phyloP scores from a whole-genome alignment of 2,329 filamentous ascomycete genomes.

The Gliomastix tumulicola region DNA sequence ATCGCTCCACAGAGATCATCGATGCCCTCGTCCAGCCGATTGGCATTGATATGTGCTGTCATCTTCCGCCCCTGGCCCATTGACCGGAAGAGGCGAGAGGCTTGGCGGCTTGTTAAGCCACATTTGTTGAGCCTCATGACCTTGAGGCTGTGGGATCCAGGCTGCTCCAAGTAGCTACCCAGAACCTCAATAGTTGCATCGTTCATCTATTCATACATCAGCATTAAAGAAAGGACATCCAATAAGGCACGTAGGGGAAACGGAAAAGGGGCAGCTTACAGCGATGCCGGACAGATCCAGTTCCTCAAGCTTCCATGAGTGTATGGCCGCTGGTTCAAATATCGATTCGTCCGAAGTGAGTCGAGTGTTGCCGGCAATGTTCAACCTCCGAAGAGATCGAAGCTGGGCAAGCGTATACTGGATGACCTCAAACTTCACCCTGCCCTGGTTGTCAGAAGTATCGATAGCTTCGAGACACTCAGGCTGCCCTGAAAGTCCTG shows the following conservation, averaged over 20 bases:
- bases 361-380: slow-evolving; percentile 43
- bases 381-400: slow-evolving; percentile 36
- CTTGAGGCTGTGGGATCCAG: slow-evolving; percentile 30
- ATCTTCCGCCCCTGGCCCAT: slow-evolving; percentile 41
- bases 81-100: slow-evolving; percentile 41
- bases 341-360: slow-evolving; percentile 35
- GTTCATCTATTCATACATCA: slow-evolving; percentile 30
- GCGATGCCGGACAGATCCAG: slow-evolving; percentile 48
- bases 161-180: slow-evolving; percentile 34
- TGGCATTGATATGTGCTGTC: slow-evolving; percentile 41
- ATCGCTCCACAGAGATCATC: slow-evolving; percentile 42
- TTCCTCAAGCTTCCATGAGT: slow-evolving; percentile 41
- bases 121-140: slow-evolving; percentile 43
- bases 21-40: slow-evolving; percentile 45
- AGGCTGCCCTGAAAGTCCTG: slow-evolving; percentile 35
- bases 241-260: not conserved
- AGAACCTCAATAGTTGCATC: slow-evolving; percentile 39
- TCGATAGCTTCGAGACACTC: slow-evolving; percentile 40
- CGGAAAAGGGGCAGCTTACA: slow-evolving; percentile 25
- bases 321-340: slow-evolving; percentile 35
- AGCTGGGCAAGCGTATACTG: slow-evolving; percentile 35
- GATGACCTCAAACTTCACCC: slow-evolving; percentile 39
- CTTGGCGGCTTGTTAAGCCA: slow-evolving; percentile 40
- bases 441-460: slow-evolving; percentile 45
- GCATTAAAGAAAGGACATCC: not conserved